Conservation (phyloP, 2,329 filamentous ascomycete species). For the Botrytis elliptica region DNA sequence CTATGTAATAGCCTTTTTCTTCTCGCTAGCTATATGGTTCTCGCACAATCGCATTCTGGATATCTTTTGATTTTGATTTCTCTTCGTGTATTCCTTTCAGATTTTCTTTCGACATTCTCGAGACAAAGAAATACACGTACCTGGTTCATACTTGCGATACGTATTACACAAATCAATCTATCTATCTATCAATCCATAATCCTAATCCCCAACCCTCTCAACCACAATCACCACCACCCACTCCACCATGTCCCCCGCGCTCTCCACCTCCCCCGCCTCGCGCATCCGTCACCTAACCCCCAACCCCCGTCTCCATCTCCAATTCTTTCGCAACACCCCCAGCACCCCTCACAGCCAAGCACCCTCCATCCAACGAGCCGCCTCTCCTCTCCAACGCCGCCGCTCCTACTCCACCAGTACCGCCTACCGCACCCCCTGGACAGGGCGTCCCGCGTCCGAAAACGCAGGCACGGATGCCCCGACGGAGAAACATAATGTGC, state of each 20-base stretch:
- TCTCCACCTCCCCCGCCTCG: background rate
- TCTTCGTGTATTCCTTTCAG: background rate
- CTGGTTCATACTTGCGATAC: background rate
- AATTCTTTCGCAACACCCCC: background rate
- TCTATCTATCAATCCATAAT: background rate
- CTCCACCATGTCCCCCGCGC: background rate
- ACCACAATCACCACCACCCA: background rate
- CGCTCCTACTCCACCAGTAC: background rate
- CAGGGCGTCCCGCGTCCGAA: background rate
- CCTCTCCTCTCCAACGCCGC: background rate
- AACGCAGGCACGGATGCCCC: background rate
- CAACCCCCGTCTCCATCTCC: slow-evolving; percentile 4
- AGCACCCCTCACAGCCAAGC: background rate
- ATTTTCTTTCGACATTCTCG: background rate
- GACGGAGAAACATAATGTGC: background rate
- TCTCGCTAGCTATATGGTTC: background rate
- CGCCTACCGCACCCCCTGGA: background rate
- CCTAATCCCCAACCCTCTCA: background rate
- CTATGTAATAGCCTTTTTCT: background rate
- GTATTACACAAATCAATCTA: background rate
- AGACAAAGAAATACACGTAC: no score
- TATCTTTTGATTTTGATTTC: background rate
- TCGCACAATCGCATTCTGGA: background rate
- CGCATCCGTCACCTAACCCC: slow-evolving; percentile 12
- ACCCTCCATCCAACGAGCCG: background rate